A percentile compares a stretch with the other conserved stretches of the same genome.
phyloP scores from a whole-genome alignment of 441 rosid genomes.

The Croton laevigatus region DNA sequence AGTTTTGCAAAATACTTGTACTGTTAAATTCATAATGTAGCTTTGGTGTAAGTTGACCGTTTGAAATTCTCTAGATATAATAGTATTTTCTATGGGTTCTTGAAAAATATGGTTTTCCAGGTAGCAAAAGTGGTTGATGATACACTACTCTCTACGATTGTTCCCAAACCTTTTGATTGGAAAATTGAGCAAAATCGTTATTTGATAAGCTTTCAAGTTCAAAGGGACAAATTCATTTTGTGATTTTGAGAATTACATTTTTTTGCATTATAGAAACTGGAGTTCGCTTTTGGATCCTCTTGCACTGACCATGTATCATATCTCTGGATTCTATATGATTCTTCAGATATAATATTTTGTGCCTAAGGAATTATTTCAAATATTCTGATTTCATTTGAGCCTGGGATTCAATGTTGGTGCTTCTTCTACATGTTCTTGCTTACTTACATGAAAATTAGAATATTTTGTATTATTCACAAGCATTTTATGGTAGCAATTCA shows the following conservation, averaged over 20 bases:
- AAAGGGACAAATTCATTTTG: neutral
- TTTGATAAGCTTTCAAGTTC: neutral
- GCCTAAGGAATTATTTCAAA: neutral
- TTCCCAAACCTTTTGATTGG: neutral
- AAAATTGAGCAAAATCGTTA: neutral
- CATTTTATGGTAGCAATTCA: neutral
- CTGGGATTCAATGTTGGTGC: neutral
- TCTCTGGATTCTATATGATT: neutral
- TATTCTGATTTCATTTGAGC: neutral
- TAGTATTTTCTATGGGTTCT: neutral
- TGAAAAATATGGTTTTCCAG: neutral
- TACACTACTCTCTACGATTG: neutral
- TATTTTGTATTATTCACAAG: neutral
- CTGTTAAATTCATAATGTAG: neutral
- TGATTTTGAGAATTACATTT: neutral
- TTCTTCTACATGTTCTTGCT: neutral
- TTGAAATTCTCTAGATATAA: slow-evolving; percentile 3
- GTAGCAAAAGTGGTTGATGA: neutral
- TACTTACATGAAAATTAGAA: neutral
- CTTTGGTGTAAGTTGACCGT: neutral
- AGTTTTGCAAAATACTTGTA: neutral
- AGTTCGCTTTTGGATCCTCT: neutral
- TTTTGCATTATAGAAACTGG: neutral
- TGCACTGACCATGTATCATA: neutral
- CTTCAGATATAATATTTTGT: neutral